Percentiles rank a stretch among this genome's conserved stretches.
Evolutionary conservation across 352 stramenopile genomes (phyloP).

Genomic region (Phytopythium sindhum): DNA sequence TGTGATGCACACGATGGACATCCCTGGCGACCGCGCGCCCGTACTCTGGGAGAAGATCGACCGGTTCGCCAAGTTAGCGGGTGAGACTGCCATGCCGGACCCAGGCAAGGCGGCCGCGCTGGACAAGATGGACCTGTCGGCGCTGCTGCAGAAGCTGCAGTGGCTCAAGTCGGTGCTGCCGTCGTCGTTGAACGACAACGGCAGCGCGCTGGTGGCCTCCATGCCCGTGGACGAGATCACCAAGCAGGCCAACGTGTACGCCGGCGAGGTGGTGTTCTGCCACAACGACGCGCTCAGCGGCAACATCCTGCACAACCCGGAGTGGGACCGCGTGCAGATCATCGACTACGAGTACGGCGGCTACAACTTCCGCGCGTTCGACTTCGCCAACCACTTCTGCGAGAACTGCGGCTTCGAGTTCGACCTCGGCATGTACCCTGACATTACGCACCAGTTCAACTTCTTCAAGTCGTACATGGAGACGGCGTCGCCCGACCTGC

Average conservation of each 20-base stretch:
- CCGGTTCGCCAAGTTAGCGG: slow-evolving; percentile 74
- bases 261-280: slow-evolving; percentile 87
- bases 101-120: slow-evolving; percentile 53
- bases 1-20: slow-evolving; percentile 86
- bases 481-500: slow-evolving; percentile 53
- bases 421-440: slow-evolving; percentile 84
- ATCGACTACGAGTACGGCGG: slow-evolving; percentile 96
- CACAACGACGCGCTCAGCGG: slow-evolving; percentile 93
- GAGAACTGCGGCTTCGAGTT: slow-evolving; percentile 94
- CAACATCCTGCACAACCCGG: slow-evolving; percentile 79
- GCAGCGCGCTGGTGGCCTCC: slow-evolving; percentile 45
- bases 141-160: slow-evolving; percentile 56
- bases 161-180: slow-evolving; percentile 85
- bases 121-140: slow-evolving; percentile 57
- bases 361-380: slow-evolving; percentile 92
- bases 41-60: slow-evolving; percentile 82
- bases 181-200: slow-evolving; percentile 65
- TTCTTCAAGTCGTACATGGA: slow-evolving; percentile 89
- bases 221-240: slow-evolving; percentile 66
- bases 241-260: slow-evolving; percentile 70
- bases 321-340: slow-evolving; percentile 86
- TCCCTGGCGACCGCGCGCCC: slow-evolving; percentile 51
- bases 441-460: slow-evolving; percentile 69
- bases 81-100: slow-evolving; percentile 57
- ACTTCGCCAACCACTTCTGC: slow-evolving; percentile 95